phyloP scores from a whole-genome alignment of 345 rosid species.

The Hypericum androsaemum region DNA sequence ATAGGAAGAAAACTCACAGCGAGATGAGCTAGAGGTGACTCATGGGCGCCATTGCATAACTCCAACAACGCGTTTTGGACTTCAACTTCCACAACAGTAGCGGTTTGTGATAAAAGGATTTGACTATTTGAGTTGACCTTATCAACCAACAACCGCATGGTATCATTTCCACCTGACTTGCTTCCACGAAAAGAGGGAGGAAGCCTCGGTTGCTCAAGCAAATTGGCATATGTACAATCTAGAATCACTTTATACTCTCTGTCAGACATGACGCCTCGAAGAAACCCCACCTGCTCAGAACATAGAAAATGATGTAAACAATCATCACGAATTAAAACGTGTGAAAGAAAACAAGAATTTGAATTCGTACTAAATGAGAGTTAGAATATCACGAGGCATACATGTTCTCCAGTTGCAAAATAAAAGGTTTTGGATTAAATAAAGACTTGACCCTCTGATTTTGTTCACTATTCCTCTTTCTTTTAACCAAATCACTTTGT shows the following conservation, averaged over 20 bases:
- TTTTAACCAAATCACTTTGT: background rate
- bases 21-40: conserved; percentile 82
- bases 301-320: conserved; percentile 2
- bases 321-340: background rate
- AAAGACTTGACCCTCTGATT: background rate
- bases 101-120: conserved; percentile 70
- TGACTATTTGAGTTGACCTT: conserved; percentile 88
- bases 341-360: too few species aligned
- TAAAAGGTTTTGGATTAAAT: background rate
- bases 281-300: conserved; percentile 66
- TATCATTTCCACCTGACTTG: conserved; percentile 59
- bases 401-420: too few species aligned
- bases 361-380: background rate
- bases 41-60: conserved; percentile 70
- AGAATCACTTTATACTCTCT: conserved; percentile 79
- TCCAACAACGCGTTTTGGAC: conserved; percentile 78
- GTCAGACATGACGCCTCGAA: conserved; percentile 81
- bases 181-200: conserved; percentile 88
- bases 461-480: background rate
- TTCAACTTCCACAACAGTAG: conserved; percentile 79
- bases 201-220: conserved; percentile 72
- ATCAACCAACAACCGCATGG: conserved; percentile 79
- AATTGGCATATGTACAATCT: conserved; percentile 58
- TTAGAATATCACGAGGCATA: too few species aligned
- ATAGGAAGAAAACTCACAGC: conserved; percentile 45